Evolutionary conservation across 2,329 filamentous ascomycete species (phyloP), one percentile per base, ranked within the genome.

Genomic region (Didymella glomerata): DNA sequence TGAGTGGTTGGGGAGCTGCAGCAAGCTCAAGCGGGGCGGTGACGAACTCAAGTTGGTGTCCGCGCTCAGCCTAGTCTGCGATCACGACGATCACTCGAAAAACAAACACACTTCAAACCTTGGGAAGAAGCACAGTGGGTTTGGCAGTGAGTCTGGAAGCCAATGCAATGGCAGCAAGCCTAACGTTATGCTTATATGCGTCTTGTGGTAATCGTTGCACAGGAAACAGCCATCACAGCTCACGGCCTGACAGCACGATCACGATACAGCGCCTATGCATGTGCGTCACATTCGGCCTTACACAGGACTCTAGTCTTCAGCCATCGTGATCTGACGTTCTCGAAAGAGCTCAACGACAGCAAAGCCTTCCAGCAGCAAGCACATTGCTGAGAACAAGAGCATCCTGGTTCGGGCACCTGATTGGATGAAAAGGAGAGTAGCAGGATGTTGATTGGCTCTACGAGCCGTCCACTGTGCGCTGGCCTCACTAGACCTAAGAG

Each of bases 1-100:
- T 73, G 69, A 71, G 70, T 73, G 70, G 73, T 61, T 66, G 68
- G 64, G 56, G 51, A 60, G 65, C 60, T 66, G 66, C 60, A 61
- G 53, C 60, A 55, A 58, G 61, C 56, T 64, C 52, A 65, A 67
- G 72, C 68, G 67, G 65, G 69, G 63, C 41, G 41, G 54, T 58
- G 55, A 58, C 45, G 55, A 58, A 47, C 44, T 48, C 46, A 48
- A 28, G 40, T 30, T 46, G 28, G 22, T 30, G 28, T 49, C 41
- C 41, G 53, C 47, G 20, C 38, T 54, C 32, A 18, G 34, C 32
- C 44, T 54, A 48, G 51, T 32, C 9, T 22, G 32, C 32, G 30
- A 41, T 49, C 46, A 25, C 11, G 24, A 47, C 36, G 46, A 50
- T 47, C 50, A 41, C 32, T 25, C 32, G 30, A 25, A 22, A n/a